phyloP scores from a whole-genome alignment of 352 stramenopile genomes.

The Globisporangium paroecandrum region DNA sequence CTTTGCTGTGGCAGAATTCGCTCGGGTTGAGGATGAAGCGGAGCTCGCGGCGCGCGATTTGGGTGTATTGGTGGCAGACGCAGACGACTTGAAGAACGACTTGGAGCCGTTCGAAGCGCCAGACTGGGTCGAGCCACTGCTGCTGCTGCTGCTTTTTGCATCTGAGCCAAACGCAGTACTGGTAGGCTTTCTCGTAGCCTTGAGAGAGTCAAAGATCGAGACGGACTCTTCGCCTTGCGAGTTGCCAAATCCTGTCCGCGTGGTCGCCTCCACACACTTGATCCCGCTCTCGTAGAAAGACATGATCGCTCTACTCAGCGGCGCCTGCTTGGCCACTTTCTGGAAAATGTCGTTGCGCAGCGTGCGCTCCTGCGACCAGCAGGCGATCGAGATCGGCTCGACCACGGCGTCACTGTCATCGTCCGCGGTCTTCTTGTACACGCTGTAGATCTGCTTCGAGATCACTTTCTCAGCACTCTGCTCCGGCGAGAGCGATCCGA shows the following conservation, averaged over 20 bases:
- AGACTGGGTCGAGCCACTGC: constrained; percentile 6
- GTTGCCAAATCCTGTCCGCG: constrained; percentile 46
- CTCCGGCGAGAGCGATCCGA: constrained; percentile 16
- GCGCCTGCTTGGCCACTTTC: constrained; percentile 31
- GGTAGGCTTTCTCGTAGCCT: constrained; percentile 26
- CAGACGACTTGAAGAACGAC: constrained; percentile 29
- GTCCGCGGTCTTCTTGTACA: constrained; percentile 33
- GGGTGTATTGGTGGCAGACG: constrained; percentile 15
- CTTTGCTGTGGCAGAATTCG: constrained; percentile 22
- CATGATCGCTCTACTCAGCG: constrained; percentile 38
- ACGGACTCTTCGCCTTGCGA: constrained; percentile 61
- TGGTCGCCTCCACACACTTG: constrained; percentile 45
- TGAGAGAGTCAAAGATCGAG: constrained; percentile 59
- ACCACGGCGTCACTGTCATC: constrained; percentile 11
- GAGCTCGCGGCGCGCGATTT: constrained; percentile 23
- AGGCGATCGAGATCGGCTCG: constrained; percentile 31
- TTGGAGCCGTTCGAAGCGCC: constrained; percentile 12
- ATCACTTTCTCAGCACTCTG: constrained; percentile 16
- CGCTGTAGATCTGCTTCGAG: constrained; percentile 50
- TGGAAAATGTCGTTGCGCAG: constrained; percentile 56
- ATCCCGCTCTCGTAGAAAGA: constrained; percentile 56
- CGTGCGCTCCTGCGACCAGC: constrained; percentile 62
- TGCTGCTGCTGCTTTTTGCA: neutral
- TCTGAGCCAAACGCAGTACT: neutral
- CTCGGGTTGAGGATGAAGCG: constrained; percentile 15